Evolutionary conservation across 352 stramenopile species (phyloP), one percentile per base, ranked within the genome.

Genomic region (Phytophthora sp.): DNA sequence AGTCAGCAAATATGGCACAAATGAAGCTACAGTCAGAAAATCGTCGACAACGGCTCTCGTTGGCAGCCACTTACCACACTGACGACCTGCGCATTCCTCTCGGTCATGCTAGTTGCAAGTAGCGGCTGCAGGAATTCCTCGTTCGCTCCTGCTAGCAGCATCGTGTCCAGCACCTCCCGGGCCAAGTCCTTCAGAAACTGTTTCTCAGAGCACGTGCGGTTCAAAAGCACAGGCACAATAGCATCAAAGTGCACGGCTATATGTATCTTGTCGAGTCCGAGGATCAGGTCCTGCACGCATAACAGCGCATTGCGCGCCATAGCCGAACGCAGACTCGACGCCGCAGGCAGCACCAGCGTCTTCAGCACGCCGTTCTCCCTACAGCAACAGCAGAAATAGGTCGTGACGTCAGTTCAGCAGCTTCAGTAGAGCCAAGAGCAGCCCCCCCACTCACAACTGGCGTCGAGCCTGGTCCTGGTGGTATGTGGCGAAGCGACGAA

Each of bases 171-270:
- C 16, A 84, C 79, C 21, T 84, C 59, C 42, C 59, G 65, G 8
- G 84, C 82, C 21, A 89, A 57, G n/a, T 93, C 82, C 1, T 71
- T 76, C 21, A 93, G 77, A 55, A 93, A 93, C 47, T 90, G 80
- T 63, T 93, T 93, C 62, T 93, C 82, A n/a, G 71, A 89, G 7
- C 69, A 76, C 2, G 77, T 73, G 7, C 80, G 80, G 12, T 74
- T 73, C 35, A 93, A 31, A 2, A 93, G 58, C 16, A 90, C 55
- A 20, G 80, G 82, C 5, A 93, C 55, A 35, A 90, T 54, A 0
- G 62, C 55, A n/a, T 79, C 75, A 46, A 86, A 83, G 23, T 82
- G 66, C 5, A n/a, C 6, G 1, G 67, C 42, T 7, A 58, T 67
- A 24, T 79, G 67, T 4, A 45, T 44, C 41, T 72, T 42, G n/a